Evolutionary conservation across 1,284 basidiomycete species (phyloP).

Genomic region (Rhodotorula sp.): DNA sequence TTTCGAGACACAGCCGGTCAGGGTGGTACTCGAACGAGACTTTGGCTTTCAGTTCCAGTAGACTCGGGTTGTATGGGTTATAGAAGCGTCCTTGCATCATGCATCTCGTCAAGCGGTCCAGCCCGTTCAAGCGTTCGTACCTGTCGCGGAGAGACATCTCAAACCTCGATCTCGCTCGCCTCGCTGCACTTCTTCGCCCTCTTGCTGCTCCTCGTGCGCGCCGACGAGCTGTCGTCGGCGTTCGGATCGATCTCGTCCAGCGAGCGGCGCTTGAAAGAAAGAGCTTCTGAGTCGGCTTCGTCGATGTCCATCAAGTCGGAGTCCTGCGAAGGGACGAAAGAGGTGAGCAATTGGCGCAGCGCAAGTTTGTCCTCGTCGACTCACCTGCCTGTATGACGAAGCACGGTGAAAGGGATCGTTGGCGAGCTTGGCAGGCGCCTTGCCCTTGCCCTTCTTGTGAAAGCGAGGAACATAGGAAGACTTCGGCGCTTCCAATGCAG

Average conservation of each 20-base stretch:
- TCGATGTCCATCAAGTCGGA: slow-evolving; percentile 8
- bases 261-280: neutral
- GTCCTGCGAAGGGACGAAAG: neutral
- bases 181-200: slow-evolving; percentile 13
- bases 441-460: neutral
- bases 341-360: neutral
- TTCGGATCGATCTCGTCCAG: neutral
- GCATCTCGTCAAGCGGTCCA: neutral
- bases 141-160: neutral
- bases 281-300: neutral
- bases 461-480: neutral
- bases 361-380: neutral
- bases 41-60: slow-evolving; percentile 25
- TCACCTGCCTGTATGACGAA: slow-evolving; percentile 1
- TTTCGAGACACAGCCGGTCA: slow-evolving; percentile 25
- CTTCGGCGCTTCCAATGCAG: neutral
- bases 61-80: neutral
- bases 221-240: neutral
- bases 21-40: slow-evolving; percentile 22
- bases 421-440: neutral
- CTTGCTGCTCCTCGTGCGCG: neutral
- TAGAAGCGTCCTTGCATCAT: neutral
- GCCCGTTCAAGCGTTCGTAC: neutral
- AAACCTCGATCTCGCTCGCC: slow-evolving; percentile 12
- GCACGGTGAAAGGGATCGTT: neutral